phyloP scores from a whole-genome alignment of 139 green algal genomes.

The Coccomyxa sp. region DNA sequence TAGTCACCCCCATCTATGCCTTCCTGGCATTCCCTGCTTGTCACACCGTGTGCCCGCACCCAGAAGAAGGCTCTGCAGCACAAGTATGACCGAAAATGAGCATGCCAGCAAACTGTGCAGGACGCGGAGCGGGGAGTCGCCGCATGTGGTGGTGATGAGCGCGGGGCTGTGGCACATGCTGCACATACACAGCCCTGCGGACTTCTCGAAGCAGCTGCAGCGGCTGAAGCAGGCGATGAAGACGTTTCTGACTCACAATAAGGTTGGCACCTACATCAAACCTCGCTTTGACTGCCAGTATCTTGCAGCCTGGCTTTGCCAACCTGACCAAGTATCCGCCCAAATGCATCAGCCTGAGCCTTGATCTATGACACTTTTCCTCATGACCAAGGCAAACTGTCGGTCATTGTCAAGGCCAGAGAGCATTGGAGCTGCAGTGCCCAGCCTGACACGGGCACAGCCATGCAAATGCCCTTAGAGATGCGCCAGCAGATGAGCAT shows the following conservation, averaged over 20 bases:
- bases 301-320: background rate
- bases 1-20: background rate
- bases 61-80: too few species aligned
- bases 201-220: conserved; percentile 1
- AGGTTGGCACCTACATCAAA: too few species aligned
- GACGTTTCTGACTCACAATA: background rate
- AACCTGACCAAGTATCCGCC: background rate
- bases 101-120: background rate
- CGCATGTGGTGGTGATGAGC: conserved; percentile 17
- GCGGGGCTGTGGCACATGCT: conserved; percentile 31
- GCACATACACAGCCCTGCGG: conserved; percentile 9
- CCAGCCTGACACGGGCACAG: too few species aligned
- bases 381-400: too few species aligned
- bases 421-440: too few species aligned
- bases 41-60: background rate
- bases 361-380: too few species aligned
- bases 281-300: too few species aligned
- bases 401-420: too few species aligned
- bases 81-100: too few species aligned
- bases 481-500: too few species aligned
- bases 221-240: background rate
- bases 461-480: too few species aligned
- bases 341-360: background rate
- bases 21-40: background rate
- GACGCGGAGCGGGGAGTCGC: background rate